A percentile compares a stretch with the other conserved stretches of the same genome.
Conservation (phyloP, 306 rosid species). For the Prunus mume region DNA sequence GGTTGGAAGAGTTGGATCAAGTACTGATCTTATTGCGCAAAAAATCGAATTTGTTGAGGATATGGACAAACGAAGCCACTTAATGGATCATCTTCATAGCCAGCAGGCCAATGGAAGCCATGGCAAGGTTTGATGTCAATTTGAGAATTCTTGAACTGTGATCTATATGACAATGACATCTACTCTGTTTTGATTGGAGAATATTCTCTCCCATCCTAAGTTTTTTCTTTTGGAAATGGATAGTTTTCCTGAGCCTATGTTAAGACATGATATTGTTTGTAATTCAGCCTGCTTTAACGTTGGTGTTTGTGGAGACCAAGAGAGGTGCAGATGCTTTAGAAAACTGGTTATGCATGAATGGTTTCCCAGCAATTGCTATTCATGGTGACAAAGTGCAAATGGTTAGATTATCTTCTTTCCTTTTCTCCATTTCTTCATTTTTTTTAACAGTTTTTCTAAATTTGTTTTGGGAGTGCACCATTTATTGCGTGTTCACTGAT, state of each 20-base stretch:
- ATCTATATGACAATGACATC: neutral
- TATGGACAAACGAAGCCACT: conserved; percentile 24
- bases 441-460: neutral
- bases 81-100: conserved; percentile 20
- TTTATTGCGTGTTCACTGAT: neutral
- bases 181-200: neutral
- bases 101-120: conserved; percentile 9
- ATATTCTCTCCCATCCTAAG: neutral
- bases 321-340: conserved; percentile 36
- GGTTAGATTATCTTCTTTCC: conserved; percentile 13
- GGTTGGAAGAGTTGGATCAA: conserved; percentile 43
- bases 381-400: conserved; percentile 43
- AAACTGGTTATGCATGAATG: conserved; percentile 18
- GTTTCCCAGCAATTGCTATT: conserved; percentile 34
- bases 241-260: neutral
- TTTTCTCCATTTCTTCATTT: neutral
- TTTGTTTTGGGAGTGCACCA: neutral
- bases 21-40: conserved; percentile 37
- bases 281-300: conserved; percentile 31
- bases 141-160: neutral
- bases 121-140: conserved; percentile 22
- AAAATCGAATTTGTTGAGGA: conserved; percentile 26
- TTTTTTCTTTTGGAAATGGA: neutral
- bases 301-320: conserved; percentile 44
- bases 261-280: neutral